Evolutionary conservation across 148 eudicot genomes (phyloP).

Genomic region (Cornus kousa): DNA sequence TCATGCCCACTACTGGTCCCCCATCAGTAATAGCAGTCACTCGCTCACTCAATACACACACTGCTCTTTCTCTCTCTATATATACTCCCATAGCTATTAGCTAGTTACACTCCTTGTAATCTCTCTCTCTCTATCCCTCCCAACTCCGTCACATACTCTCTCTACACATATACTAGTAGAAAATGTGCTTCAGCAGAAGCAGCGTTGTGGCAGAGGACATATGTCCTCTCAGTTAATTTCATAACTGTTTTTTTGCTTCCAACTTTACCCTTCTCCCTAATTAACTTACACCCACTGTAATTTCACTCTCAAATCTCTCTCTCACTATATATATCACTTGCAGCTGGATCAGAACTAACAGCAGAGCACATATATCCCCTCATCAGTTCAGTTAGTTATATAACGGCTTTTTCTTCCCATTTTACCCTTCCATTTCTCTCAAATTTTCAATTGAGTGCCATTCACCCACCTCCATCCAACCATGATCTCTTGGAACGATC

Average conservation of each 20-base stretch:
- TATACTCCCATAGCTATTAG: background rate
- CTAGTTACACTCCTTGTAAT: too few species aligned
- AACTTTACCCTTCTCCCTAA: too few species aligned
- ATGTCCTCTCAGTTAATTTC: too few species aligned
- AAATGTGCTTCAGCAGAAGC: too few species aligned
- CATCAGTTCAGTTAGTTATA: slow-evolving; percentile 12
- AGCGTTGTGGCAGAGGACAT: too few species aligned
- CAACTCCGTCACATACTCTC: too few species aligned
- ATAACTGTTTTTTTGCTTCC: too few species aligned
- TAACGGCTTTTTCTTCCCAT: slow-evolving; percentile 26
- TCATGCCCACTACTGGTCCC: background rate
- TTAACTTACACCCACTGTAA: background rate
- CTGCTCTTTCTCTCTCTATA: background rate
- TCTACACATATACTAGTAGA: too few species aligned
- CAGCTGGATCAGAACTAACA: background rate
- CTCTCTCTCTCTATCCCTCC: too few species aligned
- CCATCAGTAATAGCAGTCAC: background rate
- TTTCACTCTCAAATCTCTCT: background rate
- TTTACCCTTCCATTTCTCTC: slow-evolving; percentile 12
- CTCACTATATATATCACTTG: background rate
- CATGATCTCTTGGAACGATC: slow-evolving; percentile 71
- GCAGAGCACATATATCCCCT: slow-evolving; percentile 7
- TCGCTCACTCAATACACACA: too few species aligned
- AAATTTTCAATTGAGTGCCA: slow-evolving; percentile 4
- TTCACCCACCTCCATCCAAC: background rate